Conservation (phyloP, 2,329 filamentous ascomycete genomes). For the Claviceps paspali region DNA sequence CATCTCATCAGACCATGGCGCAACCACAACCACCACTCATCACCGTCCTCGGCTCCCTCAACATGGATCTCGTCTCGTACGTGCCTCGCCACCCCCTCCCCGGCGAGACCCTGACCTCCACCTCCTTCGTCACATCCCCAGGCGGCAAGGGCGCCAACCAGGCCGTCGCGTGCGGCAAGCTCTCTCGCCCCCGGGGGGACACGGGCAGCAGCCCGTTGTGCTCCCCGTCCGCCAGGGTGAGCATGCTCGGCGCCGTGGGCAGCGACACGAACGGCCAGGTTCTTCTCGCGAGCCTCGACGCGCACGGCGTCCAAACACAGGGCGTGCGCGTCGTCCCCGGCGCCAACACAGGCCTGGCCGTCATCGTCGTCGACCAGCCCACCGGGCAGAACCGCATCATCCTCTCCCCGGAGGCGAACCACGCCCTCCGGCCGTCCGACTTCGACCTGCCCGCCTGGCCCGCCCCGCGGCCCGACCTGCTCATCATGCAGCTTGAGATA, state of each 20-base stretch:
- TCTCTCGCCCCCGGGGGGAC: conserved; percentile 46
- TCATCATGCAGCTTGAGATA: conserved; percentile 69
- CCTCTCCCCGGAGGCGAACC: conserved; percentile 57
- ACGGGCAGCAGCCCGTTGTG: neutral
- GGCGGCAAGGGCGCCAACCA: conserved; percentile 96
- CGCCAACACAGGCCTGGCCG: conserved; percentile 47
- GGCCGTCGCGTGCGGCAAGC: conserved; percentile 72
- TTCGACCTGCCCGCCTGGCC: conserved; percentile 17
- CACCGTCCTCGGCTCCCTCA: conserved; percentile 80
- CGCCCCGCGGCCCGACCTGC: conserved; percentile 36
- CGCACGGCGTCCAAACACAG: conserved; percentile 46
- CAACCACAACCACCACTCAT: conserved; percentile 33
- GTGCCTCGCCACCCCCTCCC: conserved; percentile 69
- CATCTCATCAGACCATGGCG: conserved; percentile 5
- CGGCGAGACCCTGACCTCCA: conserved; percentile 77
- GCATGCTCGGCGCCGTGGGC: conserved; percentile 57
- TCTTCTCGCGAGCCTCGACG: conserved; percentile 41
- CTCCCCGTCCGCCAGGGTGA: neutral
- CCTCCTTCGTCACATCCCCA: conserved; percentile 61
- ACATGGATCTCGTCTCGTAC: conserved; percentile 83
- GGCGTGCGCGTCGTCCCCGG: conserved; percentile 24
- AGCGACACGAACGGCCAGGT: conserved; percentile 48
- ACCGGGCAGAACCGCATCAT: conserved; percentile 66
- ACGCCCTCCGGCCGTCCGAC: conserved; percentile 24
- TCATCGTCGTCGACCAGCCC: conserved; percentile 61